Evolutionary conservation across 352 stramenopile species (phyloP).

Genomic region (Phytophthora hybrid): DNA sequence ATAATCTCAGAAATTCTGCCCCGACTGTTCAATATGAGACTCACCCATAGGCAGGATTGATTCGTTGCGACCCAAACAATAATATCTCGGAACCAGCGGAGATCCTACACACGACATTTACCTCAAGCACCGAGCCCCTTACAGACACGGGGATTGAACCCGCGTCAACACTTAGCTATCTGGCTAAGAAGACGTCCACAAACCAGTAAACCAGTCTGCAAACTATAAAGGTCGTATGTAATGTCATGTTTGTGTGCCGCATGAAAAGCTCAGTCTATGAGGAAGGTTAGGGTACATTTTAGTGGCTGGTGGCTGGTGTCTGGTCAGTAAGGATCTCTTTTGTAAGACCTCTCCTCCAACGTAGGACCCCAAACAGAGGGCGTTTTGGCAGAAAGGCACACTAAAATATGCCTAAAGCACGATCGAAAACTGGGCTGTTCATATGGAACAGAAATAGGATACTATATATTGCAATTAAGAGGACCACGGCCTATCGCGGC

Average conservation of each 20-base stretch:
- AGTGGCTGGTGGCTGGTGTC: background rate
- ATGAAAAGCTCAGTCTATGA: background rate
- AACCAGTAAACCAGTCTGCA: constrained; percentile 11
- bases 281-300: background rate
- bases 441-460: no score
- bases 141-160: constrained; percentile 12
- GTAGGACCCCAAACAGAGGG: constrained; percentile 10
- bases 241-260: background rate
- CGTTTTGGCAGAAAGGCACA: constrained; percentile 13
- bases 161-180: constrained; percentile 3
- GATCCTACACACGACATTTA: constrained; percentile 44
- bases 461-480: no score
- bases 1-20: constrained; percentile 1
- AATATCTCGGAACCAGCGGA: constrained; percentile 40
- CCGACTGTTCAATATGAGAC: constrained; percentile 28
- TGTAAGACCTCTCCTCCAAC: constrained; percentile 5
- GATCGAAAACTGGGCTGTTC: background rate
- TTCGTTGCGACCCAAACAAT: constrained; percentile 23
- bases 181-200: constrained; percentile 7
- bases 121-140: constrained; percentile 27
- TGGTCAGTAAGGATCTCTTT: background rate
- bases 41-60: constrained; percentile 19
- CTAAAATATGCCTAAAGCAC: background rate
- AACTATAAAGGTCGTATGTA: background rate
- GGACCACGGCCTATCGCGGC: background rate